Conservation (phyloP, 805 yeast genomes). For the Maudiozyma bulderi region DNA sequence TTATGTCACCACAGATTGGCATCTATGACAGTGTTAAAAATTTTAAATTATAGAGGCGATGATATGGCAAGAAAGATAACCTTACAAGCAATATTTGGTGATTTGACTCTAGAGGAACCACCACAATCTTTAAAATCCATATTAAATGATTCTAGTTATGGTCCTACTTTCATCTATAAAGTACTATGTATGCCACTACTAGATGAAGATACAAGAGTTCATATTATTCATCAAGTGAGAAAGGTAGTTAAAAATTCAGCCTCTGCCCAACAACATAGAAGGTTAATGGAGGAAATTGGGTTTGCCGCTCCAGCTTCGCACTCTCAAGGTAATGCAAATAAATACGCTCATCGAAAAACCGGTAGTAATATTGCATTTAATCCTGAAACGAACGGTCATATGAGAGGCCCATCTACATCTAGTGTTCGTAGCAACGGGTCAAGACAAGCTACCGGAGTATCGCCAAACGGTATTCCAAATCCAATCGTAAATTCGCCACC, state of each 20-base stretch:
- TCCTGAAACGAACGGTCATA: constrained; percentile 16
- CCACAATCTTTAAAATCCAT: constrained; percentile 46
- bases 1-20: constrained; percentile 79
- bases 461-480: not conserved
- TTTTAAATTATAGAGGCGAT: constrained; percentile 62
- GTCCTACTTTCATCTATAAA: constrained; percentile 71
- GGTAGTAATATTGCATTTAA: constrained; percentile 19
- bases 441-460: constrained; percentile 14
- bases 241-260: constrained; percentile 51
- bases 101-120: constrained; percentile 31
- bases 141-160: constrained; percentile 57
- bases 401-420: constrained; percentile 25
- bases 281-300: constrained; percentile 89
- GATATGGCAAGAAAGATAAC: constrained; percentile 50
- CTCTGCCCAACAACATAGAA: constrained; percentile 66
- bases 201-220: constrained; percentile 46
- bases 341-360: constrained; percentile 14
- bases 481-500: not conserved
- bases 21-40: constrained; percentile 68
- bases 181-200: constrained; percentile 64
- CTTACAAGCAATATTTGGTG: constrained; percentile 58
- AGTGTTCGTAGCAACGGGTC: constrained; percentile 26
- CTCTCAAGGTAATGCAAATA: not conserved
- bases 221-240: constrained; percentile 52
- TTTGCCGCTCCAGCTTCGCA: constrained; percentile 25